Percentiles rank a stretch among this genome's conserved stretches.
Evolutionary conservation across 352 stramenopile species (phyloP).

Genomic region (Pythium insidiosum): DNA sequence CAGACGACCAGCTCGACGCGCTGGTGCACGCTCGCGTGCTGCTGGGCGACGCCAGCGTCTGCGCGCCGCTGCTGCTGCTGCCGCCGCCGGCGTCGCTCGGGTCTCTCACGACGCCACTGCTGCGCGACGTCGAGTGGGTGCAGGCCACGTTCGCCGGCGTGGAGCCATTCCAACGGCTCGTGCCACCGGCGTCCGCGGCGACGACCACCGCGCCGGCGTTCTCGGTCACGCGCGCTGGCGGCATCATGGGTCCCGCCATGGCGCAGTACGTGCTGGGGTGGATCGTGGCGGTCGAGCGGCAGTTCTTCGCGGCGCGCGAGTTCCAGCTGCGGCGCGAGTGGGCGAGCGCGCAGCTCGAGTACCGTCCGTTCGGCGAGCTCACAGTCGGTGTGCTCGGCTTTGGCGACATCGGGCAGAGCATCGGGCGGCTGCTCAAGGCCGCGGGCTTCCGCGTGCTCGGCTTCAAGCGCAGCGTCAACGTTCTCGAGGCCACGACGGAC

Average conservation of each 20-base stretch:
- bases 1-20: conserved; percentile 21
- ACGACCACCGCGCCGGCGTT: conserved; percentile 19
- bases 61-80: conserved; percentile 30
- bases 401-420: conserved; percentile 51
- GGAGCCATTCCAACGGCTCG: conserved; percentile 33
- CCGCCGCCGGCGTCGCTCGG: conserved; percentile 1
- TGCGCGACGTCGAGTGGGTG: conserved; percentile 33
- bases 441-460: conserved; percentile 52
- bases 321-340: conserved; percentile 34
- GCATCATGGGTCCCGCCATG: conserved; percentile 44
- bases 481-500: conserved; percentile 12
- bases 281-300: conserved; percentile 53
- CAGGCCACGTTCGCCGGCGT: conserved; percentile 61
- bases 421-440: conserved; percentile 35
- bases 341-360: conserved; percentile 22
- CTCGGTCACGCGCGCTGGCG: conserved; percentile 43
- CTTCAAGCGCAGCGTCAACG: conserved; percentile 50
- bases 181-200: conserved; percentile 5
- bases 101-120: conserved; percentile 9
- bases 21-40: conserved; percentile 33
- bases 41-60: conserved; percentile 39
- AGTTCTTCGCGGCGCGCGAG: conserved; percentile 37
- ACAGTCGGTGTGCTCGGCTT: conserved; percentile 54
- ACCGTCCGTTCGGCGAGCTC: conserved; percentile 36
- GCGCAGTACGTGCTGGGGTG: conserved; percentile 67